Conservation (phyloP, 2,329 filamentous ascomycete genomes). For the Boeremia exigua region DNA sequence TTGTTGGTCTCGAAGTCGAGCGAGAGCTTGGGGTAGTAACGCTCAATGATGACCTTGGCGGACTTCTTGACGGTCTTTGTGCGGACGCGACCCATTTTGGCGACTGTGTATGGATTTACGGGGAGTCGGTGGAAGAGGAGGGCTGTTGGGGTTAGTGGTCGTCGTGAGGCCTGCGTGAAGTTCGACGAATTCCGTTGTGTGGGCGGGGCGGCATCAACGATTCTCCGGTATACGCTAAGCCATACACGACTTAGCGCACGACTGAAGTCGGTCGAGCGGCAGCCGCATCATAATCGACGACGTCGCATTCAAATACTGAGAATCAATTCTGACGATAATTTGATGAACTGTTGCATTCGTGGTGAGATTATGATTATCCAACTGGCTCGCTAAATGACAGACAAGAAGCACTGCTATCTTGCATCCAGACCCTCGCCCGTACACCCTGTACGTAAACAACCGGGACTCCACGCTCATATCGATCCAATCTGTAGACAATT, state of each 20-base stretch:
- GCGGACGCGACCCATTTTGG: slow-evolving; percentile 63
- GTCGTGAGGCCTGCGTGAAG: slow-evolving; percentile 24
- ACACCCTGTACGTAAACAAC: not conserved
- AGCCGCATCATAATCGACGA: not conserved
- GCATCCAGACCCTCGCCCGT: slow-evolving; percentile 17
- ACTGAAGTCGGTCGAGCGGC: too few species aligned
- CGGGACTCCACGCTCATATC: not conserved
- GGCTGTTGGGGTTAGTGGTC: slow-evolving; percentile 40
- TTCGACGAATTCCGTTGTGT: slow-evolving; percentile 19
- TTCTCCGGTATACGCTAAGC: slow-evolving; percentile 4
- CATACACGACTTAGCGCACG: not conserved
- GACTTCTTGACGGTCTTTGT: slow-evolving; percentile 77
- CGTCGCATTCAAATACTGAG: not conserved
- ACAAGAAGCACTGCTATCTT: not conserved
- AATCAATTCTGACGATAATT: too few species aligned
- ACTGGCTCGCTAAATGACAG: slow-evolving; percentile 23
- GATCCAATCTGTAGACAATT: slow-evolving; percentile 1
- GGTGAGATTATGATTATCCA: too few species aligned
- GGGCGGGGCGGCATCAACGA: slow-evolving; percentile 5
- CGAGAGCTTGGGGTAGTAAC: slow-evolving; percentile 83
- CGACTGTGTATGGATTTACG: slow-evolving; percentile 37
- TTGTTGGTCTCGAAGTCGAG: slow-evolving; percentile 99
- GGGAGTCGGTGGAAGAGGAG: slow-evolving; percentile 31
- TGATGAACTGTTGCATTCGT: too few species aligned
- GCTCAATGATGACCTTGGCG: slow-evolving; percentile 99